Conservation (phyloP, 192 early-diverging fungal species). For the Linnemannia hyalina region DNA sequence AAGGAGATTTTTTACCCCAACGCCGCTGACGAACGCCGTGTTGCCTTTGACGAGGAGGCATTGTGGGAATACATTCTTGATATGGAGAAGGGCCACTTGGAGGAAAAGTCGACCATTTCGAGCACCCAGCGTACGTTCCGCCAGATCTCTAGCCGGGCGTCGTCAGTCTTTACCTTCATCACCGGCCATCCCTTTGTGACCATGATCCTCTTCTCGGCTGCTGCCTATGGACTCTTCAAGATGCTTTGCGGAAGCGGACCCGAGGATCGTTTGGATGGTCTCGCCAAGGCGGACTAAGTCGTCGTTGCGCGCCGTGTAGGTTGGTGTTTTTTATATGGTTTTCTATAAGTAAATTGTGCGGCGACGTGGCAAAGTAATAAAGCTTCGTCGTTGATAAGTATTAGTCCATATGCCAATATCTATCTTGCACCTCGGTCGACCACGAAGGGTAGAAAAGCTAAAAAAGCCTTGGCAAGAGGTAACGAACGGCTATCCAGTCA, state of each 20-base stretch:
- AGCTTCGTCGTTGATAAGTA: not conserved
- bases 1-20: slow-evolving; percentile 31
- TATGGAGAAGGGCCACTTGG: slow-evolving; percentile 28
- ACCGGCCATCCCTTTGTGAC: slow-evolving; percentile 28
- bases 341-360: not conserved
- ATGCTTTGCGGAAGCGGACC: slow-evolving; percentile 24
- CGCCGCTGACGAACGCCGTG: slow-evolving; percentile 41
- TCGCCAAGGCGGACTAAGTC: slow-evolving; percentile 41
- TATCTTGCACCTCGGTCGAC: not conserved
- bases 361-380: slow-evolving; percentile 5
- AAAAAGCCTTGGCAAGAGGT: too few relatives aligned
- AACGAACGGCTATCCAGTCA: too few relatives aligned
- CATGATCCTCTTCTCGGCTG: slow-evolving; percentile 1
- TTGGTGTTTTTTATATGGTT: not conserved
- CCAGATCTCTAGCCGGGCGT: slow-evolving; percentile 13
- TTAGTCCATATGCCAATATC: too few relatives aligned
- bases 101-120: slow-evolving; percentile 35
- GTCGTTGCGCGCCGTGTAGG: not conserved
- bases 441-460: not conserved
- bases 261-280: slow-evolving; percentile 16
- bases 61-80: slow-evolving; percentile 35
- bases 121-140: slow-evolving; percentile 24
- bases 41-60: slow-evolving; percentile 22
- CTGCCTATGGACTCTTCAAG: slow-evolving; percentile 23
- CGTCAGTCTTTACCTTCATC: slow-evolving; percentile 15